Base-by-base conservation (phyloP, 202 grass and related monocot genomes). In the Setaria viridis region DNA sequence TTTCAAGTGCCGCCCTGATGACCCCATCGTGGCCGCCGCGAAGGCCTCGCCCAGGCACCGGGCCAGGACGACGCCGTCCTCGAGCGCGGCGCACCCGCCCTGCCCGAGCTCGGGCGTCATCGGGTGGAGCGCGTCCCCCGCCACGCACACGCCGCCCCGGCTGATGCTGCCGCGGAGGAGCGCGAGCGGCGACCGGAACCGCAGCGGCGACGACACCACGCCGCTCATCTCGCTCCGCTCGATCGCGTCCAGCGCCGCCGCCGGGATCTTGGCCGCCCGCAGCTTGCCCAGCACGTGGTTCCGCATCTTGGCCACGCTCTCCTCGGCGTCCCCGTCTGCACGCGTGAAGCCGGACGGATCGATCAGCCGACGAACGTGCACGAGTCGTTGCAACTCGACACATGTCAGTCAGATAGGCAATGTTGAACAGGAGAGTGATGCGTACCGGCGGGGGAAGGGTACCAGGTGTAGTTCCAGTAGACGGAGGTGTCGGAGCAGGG, bases 381-480 rank as follows among this genome's bases (percentile, higher is more conserved):
- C 25, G 25, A 25, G 25, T 25, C 25, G 25, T 25, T 25, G 25
- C 25, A 25, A 25, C 25, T 25, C 25, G 25, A 25, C 25, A 25
- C 25, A 25, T 25, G 25, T 25, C 25, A 25, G 25, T 25, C 25
- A 25, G 25, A 25, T 25, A 25, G 25, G 25, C 25, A 25, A 25
- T 25, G 25, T 25, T 25, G 25, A 25, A 25, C 25, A 25, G 25
- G 25, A 25, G 25, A 25, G 25, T 25, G 25, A 25, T 25, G 25
- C 25, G 35, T 58, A 90, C 87, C 90, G 4, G 71, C 80, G 6
- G 74, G 56, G 20, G 86, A 89, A 9, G 92, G 84, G 59, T 67
- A 42, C 94, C 94, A 97, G 42, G 90, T 87, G 81, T 86, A 94
- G 78, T 91, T 94, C 94, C 94, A 97, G 81, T 91, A 97, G 0